Percentiles rank a stretch among this genome's conserved stretches.
phyloP scores from a whole-genome alignment of 2,329 filamentous ascomycete species.

The Penicillium sp. region DNA sequence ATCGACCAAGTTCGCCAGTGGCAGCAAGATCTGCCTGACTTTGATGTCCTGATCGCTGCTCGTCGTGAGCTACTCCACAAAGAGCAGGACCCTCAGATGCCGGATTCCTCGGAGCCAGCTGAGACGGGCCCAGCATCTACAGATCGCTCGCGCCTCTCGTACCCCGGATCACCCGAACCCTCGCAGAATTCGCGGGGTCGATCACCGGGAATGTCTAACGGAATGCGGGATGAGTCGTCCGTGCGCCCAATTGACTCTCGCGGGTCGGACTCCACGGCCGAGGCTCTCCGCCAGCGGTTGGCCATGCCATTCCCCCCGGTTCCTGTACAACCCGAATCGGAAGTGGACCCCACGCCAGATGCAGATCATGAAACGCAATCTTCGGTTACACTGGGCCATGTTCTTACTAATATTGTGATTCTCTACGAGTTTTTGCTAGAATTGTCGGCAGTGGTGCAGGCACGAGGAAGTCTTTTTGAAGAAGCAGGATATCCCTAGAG shows the following conservation, averaged over 20 bases:
- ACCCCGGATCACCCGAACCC: constrained; percentile 21
- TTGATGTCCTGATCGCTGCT: constrained; percentile 68
- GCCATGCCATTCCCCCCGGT: constrained; percentile 30
- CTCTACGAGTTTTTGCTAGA: constrained; percentile 79
- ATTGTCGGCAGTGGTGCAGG: constrained; percentile 71
- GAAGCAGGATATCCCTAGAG: constrained; percentile 62
- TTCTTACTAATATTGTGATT: constrained; percentile 76
- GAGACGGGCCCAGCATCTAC: constrained; percentile 18
- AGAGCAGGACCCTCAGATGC: constrained; percentile 26
- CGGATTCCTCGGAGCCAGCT: constrained; percentile 23
- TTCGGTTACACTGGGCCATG: constrained; percentile 69
- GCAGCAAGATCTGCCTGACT: constrained; percentile 65
- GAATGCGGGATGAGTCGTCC: constrained; percentile 25
- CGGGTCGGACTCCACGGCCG: constrained; percentile 25
- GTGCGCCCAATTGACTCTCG: constrained; percentile 24
- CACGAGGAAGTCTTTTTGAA: constrained; percentile 71
- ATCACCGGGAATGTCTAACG: constrained; percentile 18
- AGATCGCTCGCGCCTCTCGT: constrained; percentile 19
- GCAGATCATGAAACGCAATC: constrained; percentile 34
- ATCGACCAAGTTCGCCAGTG: constrained; percentile 63
- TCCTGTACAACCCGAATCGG: not conserved
- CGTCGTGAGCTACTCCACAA: constrained; percentile 45
- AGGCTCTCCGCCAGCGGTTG: constrained; percentile 36
- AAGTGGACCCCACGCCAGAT: constrained; percentile 14
- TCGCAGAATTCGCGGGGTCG: constrained; percentile 18